phyloP scores from a whole-genome alignment of 2,329 filamentous ascomycete genomes.

The Hypoxylon rubiginosum region DNA sequence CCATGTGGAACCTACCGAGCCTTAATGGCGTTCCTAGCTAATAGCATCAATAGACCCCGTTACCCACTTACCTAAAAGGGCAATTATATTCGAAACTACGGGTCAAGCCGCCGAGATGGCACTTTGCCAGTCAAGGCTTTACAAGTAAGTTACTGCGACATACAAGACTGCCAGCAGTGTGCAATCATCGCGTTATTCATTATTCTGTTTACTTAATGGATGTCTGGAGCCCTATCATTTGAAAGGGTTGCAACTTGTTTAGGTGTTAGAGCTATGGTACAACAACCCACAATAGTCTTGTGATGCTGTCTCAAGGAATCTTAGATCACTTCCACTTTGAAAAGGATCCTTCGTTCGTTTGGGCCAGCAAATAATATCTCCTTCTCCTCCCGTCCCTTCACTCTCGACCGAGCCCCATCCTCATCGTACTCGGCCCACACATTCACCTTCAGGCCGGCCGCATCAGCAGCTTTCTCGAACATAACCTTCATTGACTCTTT shows the following conservation, averaged over 20 bases:
- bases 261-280: neutral
- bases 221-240: too few relatives aligned
- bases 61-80: neutral
- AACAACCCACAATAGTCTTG: neutral
- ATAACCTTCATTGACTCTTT: slow-evolving; percentile 23
- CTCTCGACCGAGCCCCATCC: neutral
- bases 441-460: slow-evolving; percentile 6
- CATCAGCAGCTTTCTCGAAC: slow-evolving; percentile 16
- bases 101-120: neutral
- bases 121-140: neutral
- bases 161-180: too few relatives aligned
- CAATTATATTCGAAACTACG: too few relatives aligned
- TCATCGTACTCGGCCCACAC: slow-evolving; percentile 32
- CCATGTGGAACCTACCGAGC: too few relatives aligned
- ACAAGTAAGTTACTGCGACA: too few relatives aligned
- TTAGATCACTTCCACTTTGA: slow-evolving; percentile 13
- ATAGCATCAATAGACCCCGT: neutral
- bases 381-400: slow-evolving; percentile 2
- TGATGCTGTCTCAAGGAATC: neutral
- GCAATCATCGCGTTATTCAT: too few relatives aligned
- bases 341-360: slow-evolving; percentile 13
- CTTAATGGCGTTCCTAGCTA: too few relatives aligned
- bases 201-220: too few relatives aligned
- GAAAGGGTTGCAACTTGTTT: too few relatives aligned
- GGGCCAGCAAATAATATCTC: slow-evolving; percentile 15